Evolutionary conservation across 177 flowering plant species (phyloP), one percentile per base, ranked within the genome.

Genomic region (Vitis hybrid): DNA sequence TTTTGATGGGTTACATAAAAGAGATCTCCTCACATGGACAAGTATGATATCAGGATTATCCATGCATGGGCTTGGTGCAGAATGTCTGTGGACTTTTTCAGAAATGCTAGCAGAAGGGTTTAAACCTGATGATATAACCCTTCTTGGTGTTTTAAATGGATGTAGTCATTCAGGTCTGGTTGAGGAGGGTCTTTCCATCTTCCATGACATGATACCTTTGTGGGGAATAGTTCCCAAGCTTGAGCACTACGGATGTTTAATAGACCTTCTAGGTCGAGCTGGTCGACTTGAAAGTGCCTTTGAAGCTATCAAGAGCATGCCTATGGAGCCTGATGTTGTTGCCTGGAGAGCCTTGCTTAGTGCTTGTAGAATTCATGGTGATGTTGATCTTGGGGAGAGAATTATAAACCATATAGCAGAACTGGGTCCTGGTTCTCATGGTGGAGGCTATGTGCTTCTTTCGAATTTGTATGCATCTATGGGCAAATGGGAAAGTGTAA

Each of bases 331-430:
- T 13, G 78, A 75, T 72, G 76, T 64, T 15, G 33, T 52, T 21
- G 55, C 72, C 51, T 78, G 78, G 76, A 70, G 78, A 26, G 61
- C 81, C 55, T 31, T 78, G 66, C 72, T 78, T 22, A 62, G 64
- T 63, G 81, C 72, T 11, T 78, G 81, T 55, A 22, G 66, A 53
- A 19, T 65, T 68, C 81, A 75, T 63, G 66, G 67, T 16, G 19
- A 78, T 18, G 60, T 62, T 8, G 74, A 78, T 21, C 33, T 78
- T 62, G 81, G 70, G 12, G 66, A 69, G 69, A n/a, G 15, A 58
- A 74, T 62, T 49, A 76, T 73, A 18, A 66, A 67, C 64, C 70
- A 49, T 22, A 51, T 75, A 51, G 63, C 69, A 61, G 71, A 69
- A 14, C 51, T 75, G 60, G 76, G 75, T 16, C 81, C 76, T 45